A percentile compares a stretch with the other conserved stretches of the same genome.
Evolutionary conservation across 2,329 filamentous ascomycete genomes (phyloP).

Genomic region (Exophiala sideris): DNA sequence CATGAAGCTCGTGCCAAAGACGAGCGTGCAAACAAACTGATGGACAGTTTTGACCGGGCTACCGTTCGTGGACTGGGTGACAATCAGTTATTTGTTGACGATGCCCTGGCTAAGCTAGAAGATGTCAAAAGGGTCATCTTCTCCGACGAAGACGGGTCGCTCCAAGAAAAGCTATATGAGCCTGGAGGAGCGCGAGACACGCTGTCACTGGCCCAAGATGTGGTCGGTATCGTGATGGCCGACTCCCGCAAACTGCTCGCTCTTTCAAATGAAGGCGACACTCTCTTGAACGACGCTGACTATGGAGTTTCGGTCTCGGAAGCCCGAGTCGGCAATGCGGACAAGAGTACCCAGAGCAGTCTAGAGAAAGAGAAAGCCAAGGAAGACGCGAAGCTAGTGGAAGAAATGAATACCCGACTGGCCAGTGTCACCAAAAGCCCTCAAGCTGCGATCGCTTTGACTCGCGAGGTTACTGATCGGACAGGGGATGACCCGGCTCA

Average conservation of each 20-base stretch:
- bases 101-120: slow-evolving; percentile 43
- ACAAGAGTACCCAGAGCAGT: slow-evolving; percentile 40
- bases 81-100: slow-evolving; percentile 51
- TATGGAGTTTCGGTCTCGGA: slow-evolving; percentile 54
- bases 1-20: slow-evolving; percentile 50
- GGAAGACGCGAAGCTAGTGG: slow-evolving; percentile 46
- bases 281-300: slow-evolving; percentile 50
- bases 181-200: slow-evolving; percentile 18
- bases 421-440: slow-evolving; percentile 41
- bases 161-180: slow-evolving; percentile 32
- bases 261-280: slow-evolving; percentile 49
- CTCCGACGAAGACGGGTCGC: slow-evolving; percentile 33
- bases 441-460: slow-evolving; percentile 35
- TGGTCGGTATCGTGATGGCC: slow-evolving; percentile 40
- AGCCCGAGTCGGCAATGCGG: slow-evolving; percentile 45
- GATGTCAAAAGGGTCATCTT: slow-evolving; percentile 30
- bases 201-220: slow-evolving; percentile 37
- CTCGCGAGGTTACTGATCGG: slow-evolving; percentile 39
- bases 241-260: slow-evolving; percentile 47
- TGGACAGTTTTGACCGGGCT: slow-evolving; percentile 49
- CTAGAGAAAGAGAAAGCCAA: slow-evolving; percentile 47
- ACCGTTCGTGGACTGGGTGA: slow-evolving; percentile 49
- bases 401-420: slow-evolving; percentile 41
- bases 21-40: slow-evolving; percentile 48
- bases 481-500: slow-evolving; percentile 42